Base-by-base conservation (phyloP, 2,329 filamentous ascomycete species). In the Phialophora expanda region DNA sequence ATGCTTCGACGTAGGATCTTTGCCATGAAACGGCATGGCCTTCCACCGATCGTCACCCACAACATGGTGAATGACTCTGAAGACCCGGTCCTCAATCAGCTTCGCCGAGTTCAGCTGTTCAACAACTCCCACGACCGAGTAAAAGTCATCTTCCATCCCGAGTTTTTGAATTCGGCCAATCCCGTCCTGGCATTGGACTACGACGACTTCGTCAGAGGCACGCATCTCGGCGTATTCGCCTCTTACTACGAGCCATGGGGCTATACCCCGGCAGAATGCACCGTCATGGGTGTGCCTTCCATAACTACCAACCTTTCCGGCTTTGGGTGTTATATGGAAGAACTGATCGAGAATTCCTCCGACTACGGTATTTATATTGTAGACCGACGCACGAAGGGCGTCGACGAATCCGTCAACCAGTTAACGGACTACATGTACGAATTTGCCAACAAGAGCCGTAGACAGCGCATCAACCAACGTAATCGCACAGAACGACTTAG, bases 201-300 rank as follows among this genome's bases (percentile, higher is more conserved):
- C 75, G 95, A 99, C 75, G 95, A 99, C 78, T 99, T 99, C 76
- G 95, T 99, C 53, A 92, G 95, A 62, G 95, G 95, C 70, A 98
- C 94, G 48, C 94, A 99, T 79, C 82, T 99, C 75, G 95, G 95
- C 74, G 88, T 99, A 64, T 99, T 99, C 81, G 86, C 94, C 26
- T 98, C 95, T 2, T 98, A 98, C 86, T 99, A 99, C 78, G 95
- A 99, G 81, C 95, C 95, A 8, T 99, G 95, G 95, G 95, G 95
- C 54, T 99, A 99, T 80, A 99, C 95, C 1, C 95, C 58, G 28
- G 60, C 95, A 60, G 95, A 98, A 79, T 99, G 95, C 79, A 98
- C 95, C 0, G 95, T 98, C 69, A 98, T 98, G 95, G 95, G 95
- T 73, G 93, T 99, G 48, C 95, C 95, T 51, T 97, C 92, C 79